phyloP scores from a whole-genome alignment of 768 basidiomycete genomes.

The Tricholoma hemisulphureum region DNA sequence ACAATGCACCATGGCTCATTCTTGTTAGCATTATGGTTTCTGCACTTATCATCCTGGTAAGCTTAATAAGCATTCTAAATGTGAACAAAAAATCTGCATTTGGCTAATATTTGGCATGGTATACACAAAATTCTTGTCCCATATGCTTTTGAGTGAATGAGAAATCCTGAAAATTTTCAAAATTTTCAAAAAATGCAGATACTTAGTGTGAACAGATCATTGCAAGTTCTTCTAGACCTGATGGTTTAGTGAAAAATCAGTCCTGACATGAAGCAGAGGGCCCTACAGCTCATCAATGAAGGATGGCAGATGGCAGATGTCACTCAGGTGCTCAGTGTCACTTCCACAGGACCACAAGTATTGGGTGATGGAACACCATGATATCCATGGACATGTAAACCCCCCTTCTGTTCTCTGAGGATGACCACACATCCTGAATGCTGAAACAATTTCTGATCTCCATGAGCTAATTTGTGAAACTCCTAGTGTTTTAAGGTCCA shows the following conservation, averaged over 20 bases:
- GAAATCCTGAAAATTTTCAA: not conserved
- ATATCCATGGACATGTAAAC: not conserved
- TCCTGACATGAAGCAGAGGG: constrained; percentile 13
- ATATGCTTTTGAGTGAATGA: not conserved
- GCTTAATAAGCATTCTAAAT: too few species aligned
- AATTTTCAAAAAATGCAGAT: not conserved
- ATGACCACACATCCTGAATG: not conserved
- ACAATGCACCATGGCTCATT: too few species aligned
- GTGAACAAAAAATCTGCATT: too few species aligned
- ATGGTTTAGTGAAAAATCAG: constrained; percentile 11
- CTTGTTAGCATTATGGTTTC: too few species aligned
- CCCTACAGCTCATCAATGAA: constrained; percentile 10
- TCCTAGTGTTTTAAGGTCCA: too few species aligned
- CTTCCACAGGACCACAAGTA: too few species aligned
- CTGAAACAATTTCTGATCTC: not conserved
- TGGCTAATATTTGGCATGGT: too few species aligned
- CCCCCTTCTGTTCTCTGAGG: not conserved
- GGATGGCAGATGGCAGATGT: constrained; percentile 6
- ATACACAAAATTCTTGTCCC: not conserved
- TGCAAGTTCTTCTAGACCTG: not conserved
- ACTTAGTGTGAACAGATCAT: not conserved
- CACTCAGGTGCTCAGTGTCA: too few species aligned
- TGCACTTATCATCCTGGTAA: too few species aligned
- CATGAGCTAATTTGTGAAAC: not conserved
- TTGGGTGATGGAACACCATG: too few species aligned